Evolutionary conservation across 306 rosid species (phyloP), one percentile per base, ranked within the genome.

Genomic region (Cicer bijugum): DNA sequence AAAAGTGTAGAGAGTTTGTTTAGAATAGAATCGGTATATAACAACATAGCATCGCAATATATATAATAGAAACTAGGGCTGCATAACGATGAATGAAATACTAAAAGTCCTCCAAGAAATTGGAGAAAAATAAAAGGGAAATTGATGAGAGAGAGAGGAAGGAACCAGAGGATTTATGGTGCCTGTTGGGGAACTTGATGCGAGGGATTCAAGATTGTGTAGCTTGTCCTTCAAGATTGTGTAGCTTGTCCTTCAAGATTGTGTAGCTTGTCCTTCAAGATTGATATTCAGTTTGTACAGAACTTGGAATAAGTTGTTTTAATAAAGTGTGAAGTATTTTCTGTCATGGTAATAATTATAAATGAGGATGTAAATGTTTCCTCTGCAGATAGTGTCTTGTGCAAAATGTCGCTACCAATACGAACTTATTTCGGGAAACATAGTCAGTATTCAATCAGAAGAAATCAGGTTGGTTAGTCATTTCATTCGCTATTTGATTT

Each of bases 401-500:
- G 92, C 94, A 38, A 88, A 86, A 84, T 93, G 98, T 71, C 89
- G 97, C 82, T 93, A 94, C 89, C 86, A 91, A 51, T 89, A 94
- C 2, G 96, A 94, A 81, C 90, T 94, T 81, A 82, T 94, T 84
- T 89, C 99, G 2, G 99, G 99, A 43, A 76, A 85, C 84, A 87
- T 91, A 75, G 82, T 84, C 67, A 84, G 87, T 62, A 89, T 91
- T 65, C 89, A 82, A 69, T 94, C 99, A 7, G 99, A 94, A 87
- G 99, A 94, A 89, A 87, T 91, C 87, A 85, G 97, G 99, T 94
- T 82, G 81, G 91, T 77, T 76, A 63, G 69, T 72, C 65, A 52
- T 75, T 69, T 44, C 44, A 72, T 78, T 47, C 20, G 70, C 73
- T 79, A 69, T 66, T 50, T 43, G 50, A 17, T 35, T 81, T 51